These are phyloP conservation scores for Skeletonema tropicum DNA, from an alignment of 108 stramenopile genomes.

Conservation along the genomic window DNA sequence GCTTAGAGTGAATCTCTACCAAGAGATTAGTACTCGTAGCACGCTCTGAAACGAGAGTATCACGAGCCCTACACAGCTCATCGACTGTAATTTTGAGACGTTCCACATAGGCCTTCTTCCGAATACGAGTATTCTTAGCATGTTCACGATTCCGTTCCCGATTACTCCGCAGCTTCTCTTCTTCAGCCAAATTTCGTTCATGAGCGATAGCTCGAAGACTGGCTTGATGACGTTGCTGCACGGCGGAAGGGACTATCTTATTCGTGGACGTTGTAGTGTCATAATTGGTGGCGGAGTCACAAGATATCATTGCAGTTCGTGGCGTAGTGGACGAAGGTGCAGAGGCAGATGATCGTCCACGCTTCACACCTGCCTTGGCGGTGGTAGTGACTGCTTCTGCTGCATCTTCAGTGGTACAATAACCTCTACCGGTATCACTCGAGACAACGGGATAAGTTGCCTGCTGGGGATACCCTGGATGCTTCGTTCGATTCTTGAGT, in stretches of 20 bases:
- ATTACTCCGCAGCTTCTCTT: constrained; percentile 69
- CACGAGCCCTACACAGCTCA: constrained; percentile 84
- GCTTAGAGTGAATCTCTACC: constrained; percentile 83
- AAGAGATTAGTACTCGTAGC: constrained; percentile 71
- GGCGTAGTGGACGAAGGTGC: background rate
- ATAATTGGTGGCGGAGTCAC: constrained; percentile 14
- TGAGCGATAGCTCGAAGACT: constrained; percentile 42
- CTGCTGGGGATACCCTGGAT: background rate
- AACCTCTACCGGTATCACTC: constrained; percentile 77
- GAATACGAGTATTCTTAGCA: constrained; percentile 94
- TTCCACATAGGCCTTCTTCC: constrained; percentile 96
- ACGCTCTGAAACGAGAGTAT: constrained; percentile 77
- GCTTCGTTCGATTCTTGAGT: background rate
- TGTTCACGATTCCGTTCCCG: constrained; percentile 98
- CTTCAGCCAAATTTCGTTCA: constrained; percentile 20
- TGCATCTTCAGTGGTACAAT: background rate
- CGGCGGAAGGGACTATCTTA: constrained; percentile 2
- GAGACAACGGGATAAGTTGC: constrained; percentile 55
- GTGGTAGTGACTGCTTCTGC: background rate
- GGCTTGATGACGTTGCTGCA: constrained; percentile 14
- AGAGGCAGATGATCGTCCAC: background rate
- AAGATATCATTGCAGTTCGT: constrained; percentile 5
- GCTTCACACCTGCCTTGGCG: background rate
- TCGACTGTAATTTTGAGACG: constrained; percentile 92
- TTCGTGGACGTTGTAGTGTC: constrained; percentile 14